A percentile compares a stretch with the other conserved stretches of the same genome.
Evolutionary conservation across 768 basidiomycete genomes (phyloP).

Genomic region (Boletus patriciae): DNA sequence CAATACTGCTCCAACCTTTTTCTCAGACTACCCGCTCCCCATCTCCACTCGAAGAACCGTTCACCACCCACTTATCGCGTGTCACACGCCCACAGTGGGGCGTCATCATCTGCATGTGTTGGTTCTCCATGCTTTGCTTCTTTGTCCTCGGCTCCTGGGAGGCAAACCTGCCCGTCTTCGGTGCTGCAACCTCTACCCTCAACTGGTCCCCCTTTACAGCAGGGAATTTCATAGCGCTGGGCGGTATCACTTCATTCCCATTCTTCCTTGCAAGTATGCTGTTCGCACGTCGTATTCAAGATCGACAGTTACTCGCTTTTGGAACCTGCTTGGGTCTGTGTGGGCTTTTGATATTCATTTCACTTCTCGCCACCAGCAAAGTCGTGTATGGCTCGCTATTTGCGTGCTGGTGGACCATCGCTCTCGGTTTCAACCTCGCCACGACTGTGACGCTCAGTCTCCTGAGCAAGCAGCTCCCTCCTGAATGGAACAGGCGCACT

Average conservation of each 20-base stretch:
- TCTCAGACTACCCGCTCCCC: background rate
- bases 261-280: constrained; percentile 64
- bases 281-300: constrained; percentile 57
- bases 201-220: constrained; percentile 61
- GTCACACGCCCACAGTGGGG: constrained; percentile 45
- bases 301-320: constrained; percentile 55
- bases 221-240: constrained; percentile 70
- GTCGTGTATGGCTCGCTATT: constrained; percentile 51
- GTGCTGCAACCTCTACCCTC: constrained; percentile 42
- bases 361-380: constrained; percentile 40
- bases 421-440: constrained; percentile 73
- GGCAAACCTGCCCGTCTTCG: constrained; percentile 64
- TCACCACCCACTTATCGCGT: constrained; percentile 8
- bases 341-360: constrained; percentile 54
- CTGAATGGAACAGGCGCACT: constrained; percentile 56
- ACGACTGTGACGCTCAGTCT: constrained; percentile 67
- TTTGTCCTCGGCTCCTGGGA: constrained; percentile 72
- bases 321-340: constrained; percentile 51
- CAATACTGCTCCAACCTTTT: background rate
- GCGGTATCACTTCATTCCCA: constrained; percentile 60
- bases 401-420: constrained; percentile 48
- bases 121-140: constrained; percentile 69
- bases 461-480: constrained; percentile 67
- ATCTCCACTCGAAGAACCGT: constrained; percentile 6
- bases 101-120: constrained; percentile 63